Conservation (phyloP, 169 alveolate genomes). For the Cryptosporidium sp. region DNA sequence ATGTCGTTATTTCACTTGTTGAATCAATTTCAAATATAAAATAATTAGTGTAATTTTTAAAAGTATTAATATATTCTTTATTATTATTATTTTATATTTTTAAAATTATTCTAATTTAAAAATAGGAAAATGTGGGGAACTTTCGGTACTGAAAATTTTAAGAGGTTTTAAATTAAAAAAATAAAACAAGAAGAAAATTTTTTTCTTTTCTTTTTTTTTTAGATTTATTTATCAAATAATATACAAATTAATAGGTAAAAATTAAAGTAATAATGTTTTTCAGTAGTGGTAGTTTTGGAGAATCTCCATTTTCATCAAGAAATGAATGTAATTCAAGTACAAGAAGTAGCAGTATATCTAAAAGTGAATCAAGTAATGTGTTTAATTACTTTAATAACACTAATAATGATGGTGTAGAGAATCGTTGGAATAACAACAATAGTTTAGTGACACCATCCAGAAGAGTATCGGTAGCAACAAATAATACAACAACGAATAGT, state of each 20-base stretch:
- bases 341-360: constrained; percentile 11
- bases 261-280: constrained; percentile 38
- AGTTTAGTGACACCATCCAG: constrained; percentile 25
- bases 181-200: neutral
- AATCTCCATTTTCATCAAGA: constrained; percentile 69
- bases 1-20: no score
- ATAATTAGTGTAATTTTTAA: no score
- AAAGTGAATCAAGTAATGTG: constrained; percentile 7
- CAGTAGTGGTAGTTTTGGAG: constrained; percentile 64
- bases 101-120: neutral
- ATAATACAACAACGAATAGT: constrained; percentile 12
- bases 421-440: constrained; percentile 33
- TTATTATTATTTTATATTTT: neutral
- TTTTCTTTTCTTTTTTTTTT: neutral
- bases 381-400: neutral
- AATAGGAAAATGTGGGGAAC: neutral
- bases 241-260: no score
- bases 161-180: neutral
- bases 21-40: no score
- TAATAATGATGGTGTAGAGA: constrained; percentile 25
- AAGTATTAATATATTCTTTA: no score
- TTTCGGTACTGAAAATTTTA: constrained; percentile 1
- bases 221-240: neutral
- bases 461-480: neutral
- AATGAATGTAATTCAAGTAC: constrained; percentile 51